Base-by-base conservation (phyloP, 495 filamentous ascomycete species). In the Oidiodendron maius region DNA sequence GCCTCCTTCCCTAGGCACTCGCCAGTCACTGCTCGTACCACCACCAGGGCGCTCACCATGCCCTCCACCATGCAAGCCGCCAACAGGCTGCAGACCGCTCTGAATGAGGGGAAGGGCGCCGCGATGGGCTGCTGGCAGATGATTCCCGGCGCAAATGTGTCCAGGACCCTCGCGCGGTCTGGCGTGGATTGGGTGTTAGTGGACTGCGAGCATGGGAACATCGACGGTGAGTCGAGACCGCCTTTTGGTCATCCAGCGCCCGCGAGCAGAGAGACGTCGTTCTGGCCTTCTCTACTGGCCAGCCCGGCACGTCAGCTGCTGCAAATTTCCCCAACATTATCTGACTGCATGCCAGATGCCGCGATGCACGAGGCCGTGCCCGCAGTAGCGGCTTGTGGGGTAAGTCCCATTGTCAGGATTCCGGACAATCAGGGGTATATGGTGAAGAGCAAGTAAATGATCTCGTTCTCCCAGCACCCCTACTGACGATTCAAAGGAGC, bases 291-390 rank as follows among this genome's bases (percentile, higher is more conserved):
- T n/a, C n/a, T n/a, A n/a, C n/a, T n/a, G n/a, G n/a, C n/a, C n/a
- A n/a, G n/a, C n/a, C n/a, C n/a, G n/a, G n/a, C n/a, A n/a, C n/a
- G n/a, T n/a, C n/a, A n/a, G 26, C 18, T 46, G 12, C 15, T n/a
- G n/a, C 13, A 17, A 17, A 37, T n/a, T 37, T 37, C 13, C 35
- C 35, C 35, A 20, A 17, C 20, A 12, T 40, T 40, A n/a, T 38
- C 20, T 40, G 38, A 40, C 16, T 8, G 3, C 17, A 20, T 9
- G 15, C 22, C 54, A 74, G 86, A 91, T 65, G 78, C 76, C 30
- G 74, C 78, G 11, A 93, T 93, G 89, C 88, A 93, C 58, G 87
- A 90, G 50, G 80, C 85, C 2, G 86, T 91, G 24, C 81, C 85
- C 20, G 80, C 81, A 3, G 83, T 84, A 55, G 81, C 84, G 6